These are phyloP conservation scores for Populus hybrid DNA, from an alignment of 441 rosid genomes.

Conservation along the genomic window DNA sequence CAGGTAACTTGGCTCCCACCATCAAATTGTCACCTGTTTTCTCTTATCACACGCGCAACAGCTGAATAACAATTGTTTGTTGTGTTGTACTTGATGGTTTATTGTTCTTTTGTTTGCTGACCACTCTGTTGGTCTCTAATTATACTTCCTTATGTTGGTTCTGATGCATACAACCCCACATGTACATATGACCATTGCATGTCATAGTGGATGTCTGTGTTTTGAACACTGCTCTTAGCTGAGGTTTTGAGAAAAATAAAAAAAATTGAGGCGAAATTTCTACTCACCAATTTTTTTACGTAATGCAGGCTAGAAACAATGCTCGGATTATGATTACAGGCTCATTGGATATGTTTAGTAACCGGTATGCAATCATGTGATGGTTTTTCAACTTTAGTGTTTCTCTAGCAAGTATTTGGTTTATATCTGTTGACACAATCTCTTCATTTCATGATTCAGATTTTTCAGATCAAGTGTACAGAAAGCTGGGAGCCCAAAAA, in stretches of 20 bases:
- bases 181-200: neutral
- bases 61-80: neutral
- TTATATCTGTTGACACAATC: constrained; percentile 9
- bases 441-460: constrained; percentile 38
- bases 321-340: constrained; percentile 76
- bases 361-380: constrained; percentile 40
- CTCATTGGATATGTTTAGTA: constrained; percentile 70
- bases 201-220: neutral
- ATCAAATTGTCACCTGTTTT: neutral
- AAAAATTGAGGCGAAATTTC: constrained; percentile 4
- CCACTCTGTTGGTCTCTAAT: neutral
- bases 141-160: neutral
- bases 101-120: neutral
- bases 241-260: neutral
- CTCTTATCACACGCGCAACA: neutral
- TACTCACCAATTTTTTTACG: constrained; percentile 8
- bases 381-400: constrained; percentile 9
- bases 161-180: neutral
- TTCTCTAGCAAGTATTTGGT: neutral
- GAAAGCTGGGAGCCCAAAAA: constrained; percentile 55
- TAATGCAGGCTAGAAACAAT: constrained; percentile 82
- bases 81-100: neutral
- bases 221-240: neutral
- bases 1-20: constrained; percentile 40
- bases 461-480: constrained; percentile 63